Base-by-base conservation (phyloP, 192 early-diverging fungal genomes). In the Geranomyces michiganensis region DNA sequence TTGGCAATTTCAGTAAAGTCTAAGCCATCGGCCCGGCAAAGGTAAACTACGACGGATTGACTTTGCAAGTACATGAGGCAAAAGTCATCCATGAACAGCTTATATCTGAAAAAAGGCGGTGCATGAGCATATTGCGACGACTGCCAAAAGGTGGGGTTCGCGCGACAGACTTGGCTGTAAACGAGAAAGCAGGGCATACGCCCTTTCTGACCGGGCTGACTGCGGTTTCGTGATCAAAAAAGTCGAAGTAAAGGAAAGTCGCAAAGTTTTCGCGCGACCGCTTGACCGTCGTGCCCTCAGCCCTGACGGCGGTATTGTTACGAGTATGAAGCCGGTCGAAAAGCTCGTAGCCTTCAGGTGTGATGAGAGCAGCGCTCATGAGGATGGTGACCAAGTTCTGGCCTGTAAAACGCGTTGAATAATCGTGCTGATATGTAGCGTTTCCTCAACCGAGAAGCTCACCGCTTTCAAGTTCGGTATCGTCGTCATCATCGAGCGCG, bases 201-300 rank as follows among this genome's bases (percentile, higher is more conserved):
- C 83, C 81, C 12, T 75, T 27, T 15, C 78, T 82, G 41, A 87
- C 62, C 14, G 79, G 79, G 0, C 81, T 74, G 14, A 82, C 73
- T 30, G 73, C 67, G 5, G 85, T 85, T 66, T 87, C 86, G 70
- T 85, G 87, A 33, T 87, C 86, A 59, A 79, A 87, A 63, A 88
- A 88, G 67, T 88, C 86, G 62, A 80, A 83, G 48, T 74, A 72
- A 7, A 82, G 59, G 43, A 84, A 84, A 14, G 84, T 77, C 10
- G 62, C 27, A 32, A 72, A 55, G 9, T n/a, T 53, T 15, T 64
- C 70, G 44, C 47, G 59, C 46, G 36, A 41, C n/a, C 70, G 59
- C 8, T 72, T 79, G 41, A 78, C 58, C 30, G 63, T 74, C 24
- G 67, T 63, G 17, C 55, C 45, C n/a, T 17, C 51, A 17, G 3